Conservation (phyloP, 1,284 basidiomycete species). For the Cutaneotrichosporon cutaneum region DNA sequence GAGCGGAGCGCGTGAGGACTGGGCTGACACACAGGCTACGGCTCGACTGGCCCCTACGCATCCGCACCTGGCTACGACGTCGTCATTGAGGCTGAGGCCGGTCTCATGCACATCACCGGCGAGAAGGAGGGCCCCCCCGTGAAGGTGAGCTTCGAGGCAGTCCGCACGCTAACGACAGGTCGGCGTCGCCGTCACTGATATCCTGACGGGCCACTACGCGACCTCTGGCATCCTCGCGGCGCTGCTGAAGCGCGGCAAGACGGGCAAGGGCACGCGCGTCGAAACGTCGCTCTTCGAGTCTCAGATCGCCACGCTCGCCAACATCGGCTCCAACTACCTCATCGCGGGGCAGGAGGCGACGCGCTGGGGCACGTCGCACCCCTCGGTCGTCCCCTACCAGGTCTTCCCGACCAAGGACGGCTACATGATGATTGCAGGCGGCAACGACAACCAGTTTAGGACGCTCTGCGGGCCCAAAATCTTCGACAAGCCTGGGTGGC, state of each 20-base stretch:
- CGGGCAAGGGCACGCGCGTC: conserved; percentile 84
- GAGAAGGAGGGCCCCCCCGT: conserved; percentile 82
- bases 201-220: conserved; percentile 74
- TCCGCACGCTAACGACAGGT: conserved; percentile 53
- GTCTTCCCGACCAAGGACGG: conserved; percentile 84
- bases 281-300: conserved; percentile 86
- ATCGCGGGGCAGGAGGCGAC: conserved; percentile 80
- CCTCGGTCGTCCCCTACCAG: conserved; percentile 87
- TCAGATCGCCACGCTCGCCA: conserved; percentile 84
- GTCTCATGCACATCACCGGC: conserved; percentile 93
- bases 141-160: conserved; percentile 57
- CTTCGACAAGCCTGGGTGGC: conserved; percentile 45
- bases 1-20: background rate
- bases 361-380: conserved; percentile 85
- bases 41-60: conserved; percentile 85
- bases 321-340: conserved; percentile 91
- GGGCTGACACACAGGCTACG: conserved; percentile 65
- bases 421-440: conserved; percentile 91
- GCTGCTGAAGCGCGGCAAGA: conserved; percentile 74
- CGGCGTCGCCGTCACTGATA: conserved; percentile 85
- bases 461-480: conserved; percentile 45
- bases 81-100: conserved; percentile 85
- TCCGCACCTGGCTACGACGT: conserved; percentile 86
- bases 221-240: conserved; percentile 92
- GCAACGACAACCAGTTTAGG: conserved; percentile 78